These are phyloP conservation scores for Salvia splendens DNA, from an alignment of 257 asterid genomes.

Conservation along the genomic window DNA sequence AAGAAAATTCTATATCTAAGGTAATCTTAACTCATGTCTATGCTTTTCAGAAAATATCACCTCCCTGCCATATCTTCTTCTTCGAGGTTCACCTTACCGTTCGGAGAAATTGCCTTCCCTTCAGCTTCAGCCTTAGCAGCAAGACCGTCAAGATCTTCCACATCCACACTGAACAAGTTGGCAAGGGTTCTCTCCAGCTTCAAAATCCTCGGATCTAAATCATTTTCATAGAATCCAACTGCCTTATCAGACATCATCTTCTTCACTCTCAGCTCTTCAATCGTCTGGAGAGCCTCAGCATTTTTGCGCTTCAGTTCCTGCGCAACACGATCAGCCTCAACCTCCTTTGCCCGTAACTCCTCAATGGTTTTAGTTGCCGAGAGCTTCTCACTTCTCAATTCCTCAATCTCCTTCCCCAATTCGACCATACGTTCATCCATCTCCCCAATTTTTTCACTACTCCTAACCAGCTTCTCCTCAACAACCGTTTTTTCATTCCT, in stretches of 20 bases:
- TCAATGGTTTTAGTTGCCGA: conserved; percentile 9
- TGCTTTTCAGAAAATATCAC: background rate
- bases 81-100: background rate
- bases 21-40: background rate
- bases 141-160: conserved; percentile 24
- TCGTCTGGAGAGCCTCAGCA: conserved; percentile 11
- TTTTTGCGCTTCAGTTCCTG: conserved; percentile 24
- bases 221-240: conserved; percentile 11
- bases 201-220: conserved; percentile 27
- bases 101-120: background rate
- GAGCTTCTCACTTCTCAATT: conserved; percentile 17
- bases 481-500: background rate
- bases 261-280: conserved; percentile 24
- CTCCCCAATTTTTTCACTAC: no score
- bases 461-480: no score
- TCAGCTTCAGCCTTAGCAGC: background rate
- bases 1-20: background rate
- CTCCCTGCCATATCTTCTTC: background rate
- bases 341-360: conserved; percentile 15
- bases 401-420: conserved; percentile 3
- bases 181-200: conserved; percentile 27
- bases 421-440: no score
- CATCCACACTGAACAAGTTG: conserved; percentile 23
- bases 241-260: conserved; percentile 23
- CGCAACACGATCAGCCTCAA: conserved; percentile 8